Conservation (phyloP, 2,329 filamentous ascomycete species). For the Aspergillus nomiae region DNA sequence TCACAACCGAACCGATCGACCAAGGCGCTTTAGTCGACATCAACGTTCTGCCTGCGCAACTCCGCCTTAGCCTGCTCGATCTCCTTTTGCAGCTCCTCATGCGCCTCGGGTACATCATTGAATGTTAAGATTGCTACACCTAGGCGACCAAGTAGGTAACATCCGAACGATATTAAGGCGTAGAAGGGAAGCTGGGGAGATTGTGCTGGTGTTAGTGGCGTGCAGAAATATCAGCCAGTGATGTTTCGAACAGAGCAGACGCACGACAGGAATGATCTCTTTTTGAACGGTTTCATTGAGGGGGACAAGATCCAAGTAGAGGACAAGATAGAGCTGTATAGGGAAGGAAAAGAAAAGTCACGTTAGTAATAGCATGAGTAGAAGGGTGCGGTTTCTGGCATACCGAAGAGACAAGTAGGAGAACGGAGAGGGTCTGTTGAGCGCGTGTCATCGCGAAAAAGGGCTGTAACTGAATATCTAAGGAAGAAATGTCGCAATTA, state of each 20-base stretch:
- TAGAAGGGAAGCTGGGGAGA: constrained; percentile 79
- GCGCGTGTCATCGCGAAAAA: constrained; percentile 80
- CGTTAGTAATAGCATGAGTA: constrained; percentile 16
- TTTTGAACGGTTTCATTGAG: constrained; percentile 76
- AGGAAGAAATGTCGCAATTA: background rate
- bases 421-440: constrained; percentile 85
- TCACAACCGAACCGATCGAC: background rate
- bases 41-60: constrained; percentile 44
- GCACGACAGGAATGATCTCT: constrained; percentile 85
- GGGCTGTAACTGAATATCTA: background rate
- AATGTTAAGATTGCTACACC: constrained; percentile 93
- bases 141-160: constrained; percentile 87
- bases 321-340: constrained; percentile 78
- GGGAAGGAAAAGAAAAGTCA: background rate
- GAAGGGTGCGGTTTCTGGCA: constrained; percentile 29
- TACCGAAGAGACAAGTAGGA: constrained; percentile 86
- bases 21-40: constrained; percentile 40
- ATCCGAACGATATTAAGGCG: constrained; percentile 85
- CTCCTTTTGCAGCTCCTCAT: constrained; percentile 86
- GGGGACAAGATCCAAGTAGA: constrained; percentile 81
- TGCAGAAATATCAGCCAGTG: background rate
- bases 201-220: constrained; percentile 9
- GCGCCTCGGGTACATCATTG: constrained; percentile 90
- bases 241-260: constrained; percentile 37
- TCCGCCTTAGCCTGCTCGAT: constrained; percentile 56